Evolutionary conservation across 306 rosid species (phyloP).

Genomic region (Chamaecrista fasciculata): DNA sequence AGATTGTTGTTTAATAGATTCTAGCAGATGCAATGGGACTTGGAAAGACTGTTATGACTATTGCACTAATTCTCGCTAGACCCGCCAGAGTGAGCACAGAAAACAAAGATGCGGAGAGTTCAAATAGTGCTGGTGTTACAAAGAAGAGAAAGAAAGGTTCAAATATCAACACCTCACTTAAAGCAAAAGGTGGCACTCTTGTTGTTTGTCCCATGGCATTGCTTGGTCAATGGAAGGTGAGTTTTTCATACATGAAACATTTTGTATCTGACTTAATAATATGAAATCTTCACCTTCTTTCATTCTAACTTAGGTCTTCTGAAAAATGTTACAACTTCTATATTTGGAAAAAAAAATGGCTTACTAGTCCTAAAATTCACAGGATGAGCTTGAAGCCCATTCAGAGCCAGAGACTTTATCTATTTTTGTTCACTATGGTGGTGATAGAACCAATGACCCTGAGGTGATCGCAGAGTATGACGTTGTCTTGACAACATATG

Average conservation of each 20-base stretch:
- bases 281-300: no score
- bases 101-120: no score
- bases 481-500: conserved; percentile 85
- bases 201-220: conserved; percentile 92
- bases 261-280: no score
- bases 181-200: conserved; percentile 69
- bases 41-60: conserved; percentile 94
- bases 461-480: conserved; percentile 56
- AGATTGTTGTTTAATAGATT: conserved; percentile 37
- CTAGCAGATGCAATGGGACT: conserved; percentile 98
- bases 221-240: conserved; percentile 90
- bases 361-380: conserved; percentile 19
- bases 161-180: conserved; percentile 3
- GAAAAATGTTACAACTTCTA: not conserved
- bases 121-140: conserved; percentile 15
- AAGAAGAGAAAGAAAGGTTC: conserved; percentile 27
- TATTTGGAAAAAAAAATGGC: conserved; percentile 6
- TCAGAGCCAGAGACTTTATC: conserved; percentile 59
- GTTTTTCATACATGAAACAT: not conserved
- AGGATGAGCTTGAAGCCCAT: conserved; percentile 91
- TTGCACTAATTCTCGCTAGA: conserved; percentile 66
- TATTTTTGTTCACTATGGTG: conserved; percentile 80
- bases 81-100: conserved; percentile 31
- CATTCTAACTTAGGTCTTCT: no score
- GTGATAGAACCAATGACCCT: conserved; percentile 55